Evolutionary conservation across 179 eudicot genomes (phyloP).

Genomic region (Camellia oleifera): DNA sequence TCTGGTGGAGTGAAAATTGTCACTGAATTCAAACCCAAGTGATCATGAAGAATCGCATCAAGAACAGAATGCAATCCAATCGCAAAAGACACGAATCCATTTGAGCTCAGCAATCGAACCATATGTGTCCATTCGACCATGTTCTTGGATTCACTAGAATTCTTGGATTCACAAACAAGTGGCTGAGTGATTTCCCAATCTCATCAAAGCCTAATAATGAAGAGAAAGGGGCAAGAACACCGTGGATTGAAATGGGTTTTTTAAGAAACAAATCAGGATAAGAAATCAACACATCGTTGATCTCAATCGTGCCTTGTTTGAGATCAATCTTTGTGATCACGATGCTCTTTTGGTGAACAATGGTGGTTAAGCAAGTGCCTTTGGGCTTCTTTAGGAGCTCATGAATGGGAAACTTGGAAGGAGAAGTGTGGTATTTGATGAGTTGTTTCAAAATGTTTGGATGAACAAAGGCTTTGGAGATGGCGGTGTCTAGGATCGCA

Average conservation of each 20-base stretch:
- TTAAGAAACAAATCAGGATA: constrained; percentile 62
- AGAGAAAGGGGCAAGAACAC: constrained; percentile 46
- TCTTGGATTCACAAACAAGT: constrained; percentile 27
- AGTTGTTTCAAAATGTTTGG: constrained; percentile 35
- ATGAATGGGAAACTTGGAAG: constrained; percentile 27
- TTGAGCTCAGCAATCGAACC: constrained; percentile 34
- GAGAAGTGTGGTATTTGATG: constrained; percentile 47
- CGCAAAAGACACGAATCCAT: constrained; percentile 45
- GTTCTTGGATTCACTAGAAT: neutral
- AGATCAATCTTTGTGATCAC: constrained; percentile 25
- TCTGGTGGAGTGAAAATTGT: constrained; percentile 55
- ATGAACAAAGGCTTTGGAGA: constrained; percentile 29
- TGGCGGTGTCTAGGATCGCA: constrained; percentile 43
- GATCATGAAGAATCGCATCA: constrained; percentile 42
- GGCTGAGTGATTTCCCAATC: constrained; percentile 25
- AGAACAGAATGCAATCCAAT: constrained; percentile 47
- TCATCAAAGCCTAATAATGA: constrained; percentile 10
- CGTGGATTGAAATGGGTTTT: constrained; percentile 45
- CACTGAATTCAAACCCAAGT: constrained; percentile 31
- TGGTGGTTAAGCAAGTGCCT: constrained; percentile 44
- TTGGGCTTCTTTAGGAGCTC: constrained; percentile 26
- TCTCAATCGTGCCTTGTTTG: constrained; percentile 18
- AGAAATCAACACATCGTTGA: constrained; percentile 48
- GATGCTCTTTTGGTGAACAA: constrained; percentile 28
- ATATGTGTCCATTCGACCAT: constrained; percentile 31